These are phyloP conservation scores for Lagerstroemia speciosa DNA, from an alignment of 345 rosid species.

Conservation along the genomic window DNA sequence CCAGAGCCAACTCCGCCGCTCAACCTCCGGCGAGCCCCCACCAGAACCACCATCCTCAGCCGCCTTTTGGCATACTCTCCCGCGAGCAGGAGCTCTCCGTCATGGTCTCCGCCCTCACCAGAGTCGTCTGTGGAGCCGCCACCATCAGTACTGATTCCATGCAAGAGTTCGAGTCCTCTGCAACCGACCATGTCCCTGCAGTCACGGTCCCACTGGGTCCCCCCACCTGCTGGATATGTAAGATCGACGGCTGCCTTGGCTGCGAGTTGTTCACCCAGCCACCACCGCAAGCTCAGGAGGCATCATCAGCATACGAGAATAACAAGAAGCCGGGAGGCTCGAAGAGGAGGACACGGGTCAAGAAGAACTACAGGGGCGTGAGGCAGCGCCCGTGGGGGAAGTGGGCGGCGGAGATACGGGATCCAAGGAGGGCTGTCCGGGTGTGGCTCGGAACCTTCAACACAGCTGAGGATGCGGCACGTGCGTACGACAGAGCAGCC, in stretches of 20 bases:
- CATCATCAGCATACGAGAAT: neutral
- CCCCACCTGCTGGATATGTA: slow-evolving; percentile 57
- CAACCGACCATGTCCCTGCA: slow-evolving; percentile 8
- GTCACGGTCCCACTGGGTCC: slow-evolving; percentile 17
- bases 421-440: slow-evolving; percentile 61
- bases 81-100: slow-evolving; percentile 50
- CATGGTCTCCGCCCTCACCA: slow-evolving; percentile 49
- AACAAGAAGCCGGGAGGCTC: slow-evolving; percentile 3
- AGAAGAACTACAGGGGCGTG: slow-evolving; percentile 85
- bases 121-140: slow-evolving; percentile 24
- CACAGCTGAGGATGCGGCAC: slow-evolving; percentile 87
- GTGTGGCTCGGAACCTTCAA: slow-evolving; percentile 95
- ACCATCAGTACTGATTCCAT: neutral
- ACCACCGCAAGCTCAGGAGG: slow-evolving; percentile 18
- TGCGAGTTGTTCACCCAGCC: slow-evolving; percentile 67
- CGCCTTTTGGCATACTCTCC: slow-evolving; percentile 21
- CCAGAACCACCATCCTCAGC: neutral
- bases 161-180: neutral
- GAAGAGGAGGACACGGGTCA: slow-evolving; percentile 27
- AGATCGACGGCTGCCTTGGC: slow-evolving; percentile 58
- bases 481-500: slow-evolving; percentile 86
- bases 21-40: too few species aligned
- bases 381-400: slow-evolving; percentile 99
- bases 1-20: neutral
- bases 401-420: slow-evolving; percentile 96